phyloP scores from a whole-genome alignment of 2,329 filamentous ascomycete genomes.

The Trichophyton verrucosum region DNA sequence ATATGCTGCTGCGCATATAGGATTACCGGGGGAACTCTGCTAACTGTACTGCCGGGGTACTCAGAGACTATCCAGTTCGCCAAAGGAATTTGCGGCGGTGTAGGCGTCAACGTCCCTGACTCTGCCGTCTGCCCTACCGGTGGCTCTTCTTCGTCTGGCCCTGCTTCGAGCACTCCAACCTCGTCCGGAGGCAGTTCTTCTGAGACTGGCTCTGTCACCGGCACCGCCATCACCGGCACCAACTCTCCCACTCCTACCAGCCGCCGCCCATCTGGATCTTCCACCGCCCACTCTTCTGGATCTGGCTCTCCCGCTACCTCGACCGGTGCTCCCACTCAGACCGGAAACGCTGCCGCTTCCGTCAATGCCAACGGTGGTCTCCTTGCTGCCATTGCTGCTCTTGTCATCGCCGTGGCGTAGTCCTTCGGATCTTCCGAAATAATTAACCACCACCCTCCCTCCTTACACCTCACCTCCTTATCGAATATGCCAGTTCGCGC shows the following conservation, averaged over 20 bases:
- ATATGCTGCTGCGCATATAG: too few species aligned
- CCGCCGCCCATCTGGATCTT: not conserved
- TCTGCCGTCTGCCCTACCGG: slow-evolving; percentile 20
- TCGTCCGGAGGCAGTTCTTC: slow-evolving; percentile 10
- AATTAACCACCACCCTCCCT: not conserved
- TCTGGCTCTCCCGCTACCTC: not conserved
- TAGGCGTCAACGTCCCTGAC: slow-evolving; percentile 26
- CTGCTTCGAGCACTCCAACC: slow-evolving; percentile 9
- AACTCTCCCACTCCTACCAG: slow-evolving; percentile 18
- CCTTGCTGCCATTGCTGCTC: slow-evolving; percentile 10
- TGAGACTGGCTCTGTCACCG: not conserved
- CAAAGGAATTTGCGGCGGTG: slow-evolving; percentile 27
- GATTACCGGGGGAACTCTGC: not conserved
- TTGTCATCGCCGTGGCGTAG: slow-evolving; percentile 9
- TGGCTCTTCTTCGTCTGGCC: not conserved
- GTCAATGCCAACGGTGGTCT: slow-evolving; percentile 14
- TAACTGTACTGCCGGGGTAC: too few species aligned
- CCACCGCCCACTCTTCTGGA: not conserved
- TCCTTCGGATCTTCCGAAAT: not conserved
- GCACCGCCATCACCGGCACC: slow-evolving; percentile 15
- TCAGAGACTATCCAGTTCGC: slow-evolving; percentile 27
- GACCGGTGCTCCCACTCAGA: not conserved
- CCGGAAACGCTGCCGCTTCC: slow-evolving; percentile 15
- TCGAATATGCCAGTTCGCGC: not conserved
- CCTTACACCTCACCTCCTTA: not conserved